Base-by-base conservation (phyloP, 2,329 filamentous ascomycete species). In the Dactylellina parvicollis region DNA sequence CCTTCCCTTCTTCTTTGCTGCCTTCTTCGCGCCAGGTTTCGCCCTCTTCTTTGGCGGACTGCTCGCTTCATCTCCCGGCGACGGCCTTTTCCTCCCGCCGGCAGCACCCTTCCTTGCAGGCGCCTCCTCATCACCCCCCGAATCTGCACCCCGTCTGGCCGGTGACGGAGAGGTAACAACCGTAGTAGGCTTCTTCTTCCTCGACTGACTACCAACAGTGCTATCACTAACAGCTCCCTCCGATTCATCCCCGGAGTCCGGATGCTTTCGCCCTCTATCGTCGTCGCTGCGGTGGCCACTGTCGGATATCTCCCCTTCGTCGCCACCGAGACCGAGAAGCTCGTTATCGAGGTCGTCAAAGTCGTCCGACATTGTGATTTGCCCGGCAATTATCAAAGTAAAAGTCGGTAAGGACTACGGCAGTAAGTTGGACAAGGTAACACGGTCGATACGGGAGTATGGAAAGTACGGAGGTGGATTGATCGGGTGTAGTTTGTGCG, bases 291-390 rank as follows among this genome's bases (percentile, higher is more conserved):
- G 50, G 26, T 56, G 61, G 28, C 60, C 56, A 42, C 55, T 36
- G 30, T 61, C 69, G 28, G 62, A 62, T 10, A 56, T 56, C 30
- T 69, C 62, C 22, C 62, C 64, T 34, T 74, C 70, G 46, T 73
- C 60, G 46, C 57, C 52, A 38, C 67, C 70, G 60, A 69, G 70
- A 14, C 62, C 70, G 42, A 74, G 56, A 20, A 74, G 62, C 28
- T 74, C 70, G 44, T 74, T 61, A 30, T 74, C 70, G 16, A 74
- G 62, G 16, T 74, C 70, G 20, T 74, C 70, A 36, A 74, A 64
- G 50, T 61, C 70, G 55, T 73, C 69, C 18, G 69, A 66, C 69
- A 73, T 73, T 30, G 20, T 67, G 16, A 26, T 26, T 14, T 20
- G 16, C 4, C n/a, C 12, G 34, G 16, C 12, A 38, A 38, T 32